Conservation (phyloP, 1,139 yeast species). For the Kazachstania sp. region DNA sequence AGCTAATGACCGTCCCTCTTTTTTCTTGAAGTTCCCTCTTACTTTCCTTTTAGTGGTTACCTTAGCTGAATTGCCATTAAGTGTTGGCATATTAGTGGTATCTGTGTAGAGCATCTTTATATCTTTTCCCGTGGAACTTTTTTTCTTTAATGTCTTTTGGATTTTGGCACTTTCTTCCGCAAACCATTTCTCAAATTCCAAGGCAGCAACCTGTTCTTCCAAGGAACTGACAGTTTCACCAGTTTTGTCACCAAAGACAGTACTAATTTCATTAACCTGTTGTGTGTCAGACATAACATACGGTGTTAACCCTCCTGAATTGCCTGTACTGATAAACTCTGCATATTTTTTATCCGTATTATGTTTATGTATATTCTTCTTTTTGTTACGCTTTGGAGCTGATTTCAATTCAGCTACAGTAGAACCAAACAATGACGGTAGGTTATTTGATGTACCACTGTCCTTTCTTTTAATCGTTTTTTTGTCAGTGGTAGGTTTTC, state of each 20-base stretch:
- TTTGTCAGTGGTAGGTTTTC: neutral
- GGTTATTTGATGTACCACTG: constrained; percentile 3
- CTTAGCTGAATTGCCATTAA: constrained; percentile 6
- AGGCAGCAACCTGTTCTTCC: constrained; percentile 48
- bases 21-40: constrained; percentile 14
- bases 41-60: constrained; percentile 13
- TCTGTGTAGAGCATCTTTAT: constrained; percentile 15
- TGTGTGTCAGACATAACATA: constrained; percentile 12
- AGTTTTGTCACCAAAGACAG: constrained; percentile 6
- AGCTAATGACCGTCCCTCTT: constrained; percentile 3
- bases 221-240: constrained; percentile 3
- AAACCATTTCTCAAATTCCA: constrained; percentile 43
- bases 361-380: constrained; percentile 4
- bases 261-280: constrained; percentile 9
- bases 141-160: constrained; percentile 38
- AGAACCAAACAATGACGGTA: constrained; percentile 21
- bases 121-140: constrained; percentile 8
- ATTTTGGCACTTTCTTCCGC: constrained; percentile 50
- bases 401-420: constrained; percentile 7
- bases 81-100: constrained; percentile 15
- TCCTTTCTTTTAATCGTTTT: neutral
- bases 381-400: constrained; percentile 11
- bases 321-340: constrained; percentile 20
- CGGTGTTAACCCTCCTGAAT: constrained; percentile 16
- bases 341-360: constrained; percentile 5